Conservation (phyloP, 2,329 filamentous ascomycete species). For the Ceratocystis eucalypticola region DNA sequence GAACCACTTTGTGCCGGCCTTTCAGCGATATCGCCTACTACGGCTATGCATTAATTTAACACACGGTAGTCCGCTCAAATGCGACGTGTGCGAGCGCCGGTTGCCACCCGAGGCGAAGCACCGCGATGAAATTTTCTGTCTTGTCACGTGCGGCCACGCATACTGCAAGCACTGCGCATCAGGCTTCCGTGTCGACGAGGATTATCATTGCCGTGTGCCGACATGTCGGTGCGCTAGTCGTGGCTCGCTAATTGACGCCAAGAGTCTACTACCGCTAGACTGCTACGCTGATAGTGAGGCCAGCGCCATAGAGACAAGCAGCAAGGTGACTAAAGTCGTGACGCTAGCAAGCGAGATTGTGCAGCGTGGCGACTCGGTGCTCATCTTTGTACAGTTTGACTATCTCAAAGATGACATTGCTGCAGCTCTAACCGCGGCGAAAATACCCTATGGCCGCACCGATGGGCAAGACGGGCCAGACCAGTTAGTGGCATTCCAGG, state of each 20-base stretch:
- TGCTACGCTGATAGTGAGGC: neutral
- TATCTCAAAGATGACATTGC: constrained; percentile 23
- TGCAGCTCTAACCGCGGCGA: neutral
- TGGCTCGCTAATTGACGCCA: constrained; percentile 12
- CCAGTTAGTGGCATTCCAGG: constrained; percentile 15
- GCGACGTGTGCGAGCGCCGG: constrained; percentile 15
- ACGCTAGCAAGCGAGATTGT: constrained; percentile 7
- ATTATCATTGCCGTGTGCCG: constrained; percentile 19
- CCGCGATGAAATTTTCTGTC: constrained; percentile 19
- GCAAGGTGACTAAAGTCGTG: constrained; percentile 23
- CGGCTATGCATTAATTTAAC: neutral
- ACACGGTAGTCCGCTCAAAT: neutral
- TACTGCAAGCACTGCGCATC: constrained; percentile 21
- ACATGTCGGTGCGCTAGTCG: constrained; percentile 12
- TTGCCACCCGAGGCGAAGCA: neutral
- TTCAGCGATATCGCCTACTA: constrained; percentile 13
- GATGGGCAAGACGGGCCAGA: constrained; percentile 8
- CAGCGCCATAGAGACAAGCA: neutral
- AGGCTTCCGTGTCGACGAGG: constrained; percentile 1
- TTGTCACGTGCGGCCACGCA: constrained; percentile 24
- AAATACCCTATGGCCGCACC: constrained; percentile 8
- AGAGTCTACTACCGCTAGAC: constrained; percentile 12
- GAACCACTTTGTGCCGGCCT: constrained; percentile 11
- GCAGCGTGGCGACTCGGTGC: constrained; percentile 21
- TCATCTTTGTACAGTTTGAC: constrained; percentile 30